phyloP scores from a whole-genome alignment of 805 yeast species.

The Saturnispora kantuleensis region DNA sequence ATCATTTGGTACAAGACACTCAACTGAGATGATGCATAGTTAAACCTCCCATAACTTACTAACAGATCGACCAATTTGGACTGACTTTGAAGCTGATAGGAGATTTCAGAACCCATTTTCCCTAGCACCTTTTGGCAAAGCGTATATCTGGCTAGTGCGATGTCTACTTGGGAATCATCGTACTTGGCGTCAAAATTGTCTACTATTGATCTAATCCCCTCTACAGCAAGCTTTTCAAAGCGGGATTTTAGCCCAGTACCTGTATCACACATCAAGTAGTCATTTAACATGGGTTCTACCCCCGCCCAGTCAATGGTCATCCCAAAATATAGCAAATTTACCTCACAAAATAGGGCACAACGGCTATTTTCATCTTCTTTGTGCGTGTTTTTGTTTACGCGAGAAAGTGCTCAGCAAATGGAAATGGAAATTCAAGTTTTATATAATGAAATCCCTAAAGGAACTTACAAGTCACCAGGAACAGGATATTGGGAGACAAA shows the following conservation, averaged over 20 bases:
- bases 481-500: constrained; percentile 79
- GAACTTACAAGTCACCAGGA: constrained; percentile 58
- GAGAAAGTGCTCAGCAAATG: neutral
- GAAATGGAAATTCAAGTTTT: neutral
- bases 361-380: neutral
- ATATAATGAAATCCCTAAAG: neutral
- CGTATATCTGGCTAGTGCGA: neutral
- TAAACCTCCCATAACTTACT: neutral
- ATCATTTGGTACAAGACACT: neutral
- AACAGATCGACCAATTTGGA: neutral
- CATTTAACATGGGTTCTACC: too few relatives aligned
- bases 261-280: too few relatives aligned
- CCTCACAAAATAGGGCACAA: neutral
- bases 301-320: too few relatives aligned
- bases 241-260: too few relatives aligned
- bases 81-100: neutral
- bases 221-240: neutral
- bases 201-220: neutral
- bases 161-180: neutral
- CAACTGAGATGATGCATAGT: neutral
- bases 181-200: neutral
- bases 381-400: neutral
- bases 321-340: too few relatives aligned
- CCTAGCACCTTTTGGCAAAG: neutral
- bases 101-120: neutral